These are phyloP conservation scores for Penicillium maclennaniae DNA, from an alignment of 495 filamentous ascomycete species.

Conservation along the genomic window DNA sequence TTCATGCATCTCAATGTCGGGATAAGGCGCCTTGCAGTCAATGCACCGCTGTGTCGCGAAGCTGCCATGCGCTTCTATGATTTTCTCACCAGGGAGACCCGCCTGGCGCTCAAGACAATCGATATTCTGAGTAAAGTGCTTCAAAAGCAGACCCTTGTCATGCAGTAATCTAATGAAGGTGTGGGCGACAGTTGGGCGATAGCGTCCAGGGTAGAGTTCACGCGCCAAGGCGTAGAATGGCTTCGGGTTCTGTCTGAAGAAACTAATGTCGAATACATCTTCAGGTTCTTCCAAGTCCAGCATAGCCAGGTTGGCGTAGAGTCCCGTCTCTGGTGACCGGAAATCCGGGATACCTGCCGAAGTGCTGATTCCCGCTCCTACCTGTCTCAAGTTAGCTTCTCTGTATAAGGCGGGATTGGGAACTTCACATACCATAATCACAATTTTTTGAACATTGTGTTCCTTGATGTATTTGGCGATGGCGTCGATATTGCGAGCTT, in stretches of 20 bases:
- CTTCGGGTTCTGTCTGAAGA: conserved; percentile 76
- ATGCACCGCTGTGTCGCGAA: conserved; percentile 89
- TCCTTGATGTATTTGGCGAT: conserved; percentile 73
- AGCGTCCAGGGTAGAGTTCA: conserved; percentile 90
- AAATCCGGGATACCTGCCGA: conserved; percentile 90
- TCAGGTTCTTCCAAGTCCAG: conserved; percentile 81
- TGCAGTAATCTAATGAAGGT: conserved; percentile 72
- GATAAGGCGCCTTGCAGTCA: conserved; percentile 71
- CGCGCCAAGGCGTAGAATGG: conserved; percentile 91
- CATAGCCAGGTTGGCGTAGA: conserved; percentile 83
- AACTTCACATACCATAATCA: conserved; percentile 61
- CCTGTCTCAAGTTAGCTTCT: conserved; percentile 21
- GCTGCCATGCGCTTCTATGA: conserved; percentile 92
- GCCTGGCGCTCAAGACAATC: conserved; percentile 89
- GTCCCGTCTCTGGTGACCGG: conserved; percentile 75
- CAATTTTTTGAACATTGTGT: conserved; percentile 61
- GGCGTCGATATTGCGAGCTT: conserved; percentile 61
- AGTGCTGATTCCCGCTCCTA: conserved; percentile 60
- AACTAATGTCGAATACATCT: conserved; percentile 75
- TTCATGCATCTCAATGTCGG: conserved; percentile 66
- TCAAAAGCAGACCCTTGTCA: conserved; percentile 71
- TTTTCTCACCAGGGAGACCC: conserved; percentile 73
- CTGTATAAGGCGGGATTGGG: not conserved
- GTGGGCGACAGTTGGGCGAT: conserved; percentile 79
- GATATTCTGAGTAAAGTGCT: conserved; percentile 96